Base-by-base conservation (phyloP, 495 filamentous ascomycete species). In the Xanthoparmelia taractica region DNA sequence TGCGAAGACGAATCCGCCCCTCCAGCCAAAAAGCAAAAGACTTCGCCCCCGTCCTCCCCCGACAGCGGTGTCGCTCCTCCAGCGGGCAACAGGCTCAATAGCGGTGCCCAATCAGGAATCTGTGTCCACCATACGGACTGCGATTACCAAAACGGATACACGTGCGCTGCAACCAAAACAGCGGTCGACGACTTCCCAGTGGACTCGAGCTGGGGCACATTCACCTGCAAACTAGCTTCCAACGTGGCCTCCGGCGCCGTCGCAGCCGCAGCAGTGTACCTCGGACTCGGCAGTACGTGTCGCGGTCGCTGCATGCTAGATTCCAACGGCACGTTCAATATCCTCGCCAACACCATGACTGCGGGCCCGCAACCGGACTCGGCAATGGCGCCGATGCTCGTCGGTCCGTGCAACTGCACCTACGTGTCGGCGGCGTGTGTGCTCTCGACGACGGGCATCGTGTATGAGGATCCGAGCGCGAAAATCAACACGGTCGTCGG, bases 71-170 rank as follows among this genome's bases (percentile, higher is more conserved):
- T 52, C 13, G 48, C 48, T 3, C 27, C 48, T 29, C 48, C 48
- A 7, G 48, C 27, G 2, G 25, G 48, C 1, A 31, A 52, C 48
- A 52, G 48, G 17, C 48, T 52, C 15, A 6, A 15, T 4, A 31
- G 48, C 12, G 48, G 48, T 25, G 48, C 48, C 0, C 25, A 29
- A 31, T 52, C 48, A 0, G 48, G 48, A 15, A 27, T 1, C 27
- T 52, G 48, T 6, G 25, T 8, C 15, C 2, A 2, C 4, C 27
- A 52, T 25, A 52, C 11, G 15, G 48, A 29, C 8, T 52, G 48
- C 27, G 48, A 52, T 18, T 52, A 52, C 48, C 25, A 52, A 7
- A 52, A 52, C 27, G 48, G 48, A 15, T 52, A 52, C 27, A 52
- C 48, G 1, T 52, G 48, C 48, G 48, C 48, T 4, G 25, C 48